Evolutionary conservation across 1,139 yeast genomes (phyloP).

Genomic region (Magnusiomyces paraingens): DNA sequence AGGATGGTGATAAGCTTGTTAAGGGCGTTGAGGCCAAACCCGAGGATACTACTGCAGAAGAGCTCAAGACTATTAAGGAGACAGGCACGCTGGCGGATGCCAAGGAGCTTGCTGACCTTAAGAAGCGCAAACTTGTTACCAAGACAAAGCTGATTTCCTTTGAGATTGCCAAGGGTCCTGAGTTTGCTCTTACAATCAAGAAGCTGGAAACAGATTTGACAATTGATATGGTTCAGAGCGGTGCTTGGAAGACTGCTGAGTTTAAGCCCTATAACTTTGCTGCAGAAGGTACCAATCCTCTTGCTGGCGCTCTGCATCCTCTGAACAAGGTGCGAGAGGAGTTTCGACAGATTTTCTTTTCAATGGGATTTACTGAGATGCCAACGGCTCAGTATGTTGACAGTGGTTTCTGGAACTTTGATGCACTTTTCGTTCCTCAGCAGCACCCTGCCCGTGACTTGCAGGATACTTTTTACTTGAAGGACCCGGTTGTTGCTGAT

Average conservation of each 20-base stretch:
- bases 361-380: conserved; percentile 98
- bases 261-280: conserved; percentile 95
- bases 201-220: conserved; percentile 91
- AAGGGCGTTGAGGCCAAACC: conserved; percentile 46
- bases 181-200: conserved; percentile 74
- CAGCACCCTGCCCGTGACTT: conserved; percentile 99
- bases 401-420: conserved; percentile 98
- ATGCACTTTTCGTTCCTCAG: conserved; percentile 92
- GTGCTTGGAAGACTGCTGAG: conserved; percentile 74
- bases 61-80: conserved; percentile 51
- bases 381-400: conserved; percentile 98
- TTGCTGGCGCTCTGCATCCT: conserved; percentile 93
- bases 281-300: conserved; percentile 85
- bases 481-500: conserved; percentile 78
- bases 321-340: conserved; percentile 94
- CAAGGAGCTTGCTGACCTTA: conserved; percentile 65
- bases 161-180: conserved; percentile 69
- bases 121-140: conserved; percentile 81
- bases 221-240: conserved; percentile 72
- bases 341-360: conserved; percentile 93
- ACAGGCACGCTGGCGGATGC: conserved; percentile 46
- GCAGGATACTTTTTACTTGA: conserved; percentile 95
- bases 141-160: conserved; percentile 72
- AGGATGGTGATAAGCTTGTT: conserved; percentile 75
- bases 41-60: conserved; percentile 59